Evolutionary conservation across 306 rosid species (phyloP), one percentile per base, ranked within the genome.

Genomic region (Sophora flavescens): DNA sequence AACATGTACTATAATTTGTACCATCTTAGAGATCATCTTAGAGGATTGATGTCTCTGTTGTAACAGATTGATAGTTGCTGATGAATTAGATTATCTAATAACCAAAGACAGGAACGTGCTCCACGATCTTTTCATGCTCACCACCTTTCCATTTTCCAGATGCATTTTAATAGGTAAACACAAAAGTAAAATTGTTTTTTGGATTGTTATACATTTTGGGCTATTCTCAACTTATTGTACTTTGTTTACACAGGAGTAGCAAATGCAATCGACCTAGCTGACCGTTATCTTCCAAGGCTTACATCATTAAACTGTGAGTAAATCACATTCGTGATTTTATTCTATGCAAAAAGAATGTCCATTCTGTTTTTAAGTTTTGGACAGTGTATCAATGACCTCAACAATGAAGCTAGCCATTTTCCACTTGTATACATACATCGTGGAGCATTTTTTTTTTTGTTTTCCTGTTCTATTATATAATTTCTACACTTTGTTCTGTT

Each of bases 101-200:
- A 92, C 97, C 38, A 95, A 87, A 79, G 97, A 92, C 71, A 85
- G 88, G 77, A 92, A 80, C 4, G 97, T 95, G 81, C 97, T 95
- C 57, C 97, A 95, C 82, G 97, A 92, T 79, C 92, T 95, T 71
- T 92, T 95, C 85, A 92, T 89, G 97, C 99, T 95, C 48, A 95
- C 97, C 58, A 88, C 92, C 17, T 87, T 88, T 57, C 97, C 97
- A 9, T 92, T 90, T 68, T 92, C 99, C 35, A 95, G 96, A 72
- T 95, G 93, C 72, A 82, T 92, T 56, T 75, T 95, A 18, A 84
- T 92, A 87, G 99, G 99, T 95, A 88, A 74, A 33, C 4, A 12
- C 11, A 26, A 39, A 13, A 36, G 41, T 11, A 3, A 63, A 74
- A 16, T 32, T 45, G 16, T 58, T 52, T 63, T 36, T 58, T 72